Percentiles rank a stretch among this genome's conserved stretches.
Conservation (phyloP, 2,329 filamentous ascomycete species). For the Verruconis gallopava region DNA sequence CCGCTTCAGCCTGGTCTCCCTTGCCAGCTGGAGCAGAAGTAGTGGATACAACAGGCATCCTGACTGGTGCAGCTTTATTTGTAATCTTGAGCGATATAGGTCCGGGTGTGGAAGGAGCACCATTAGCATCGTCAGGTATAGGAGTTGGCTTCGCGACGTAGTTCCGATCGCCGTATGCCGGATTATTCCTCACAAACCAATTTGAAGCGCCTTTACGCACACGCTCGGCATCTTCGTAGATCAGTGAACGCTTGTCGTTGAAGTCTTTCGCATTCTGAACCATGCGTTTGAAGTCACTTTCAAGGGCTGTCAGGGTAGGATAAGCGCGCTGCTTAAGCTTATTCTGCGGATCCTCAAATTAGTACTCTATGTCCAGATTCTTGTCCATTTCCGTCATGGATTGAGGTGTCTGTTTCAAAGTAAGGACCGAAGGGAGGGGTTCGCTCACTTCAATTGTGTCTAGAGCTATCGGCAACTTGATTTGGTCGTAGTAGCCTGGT, state of each 20-base stretch:
- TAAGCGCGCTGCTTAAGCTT: constrained; percentile 61
- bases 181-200: constrained; percentile 77
- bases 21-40: background rate
- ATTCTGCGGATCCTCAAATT: constrained; percentile 21
- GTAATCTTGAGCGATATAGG: background rate
- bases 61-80: constrained; percentile 1
- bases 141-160: constrained; percentile 66
- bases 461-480: constrained; percentile 66
- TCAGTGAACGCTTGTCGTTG: constrained; percentile 57
- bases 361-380: background rate
- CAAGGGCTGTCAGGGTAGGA: constrained; percentile 56
- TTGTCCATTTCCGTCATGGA: too few species aligned
- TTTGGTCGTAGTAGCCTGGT: constrained; percentile 65
- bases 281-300: constrained; percentile 79
- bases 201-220: constrained; percentile 77
- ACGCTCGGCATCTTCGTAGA: constrained; percentile 75
- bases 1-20: background rate
- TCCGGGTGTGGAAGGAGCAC: background rate
- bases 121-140: constrained; percentile 38
- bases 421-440: too few species aligned
- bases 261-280: constrained; percentile 78
- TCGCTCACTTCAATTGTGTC: constrained; percentile 53
- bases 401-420: too few species aligned
- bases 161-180: constrained; percentile 56
- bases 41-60: background rate